Conservation (phyloP, 495 filamentous ascomycete species). For the Hypoxylon rickii region DNA sequence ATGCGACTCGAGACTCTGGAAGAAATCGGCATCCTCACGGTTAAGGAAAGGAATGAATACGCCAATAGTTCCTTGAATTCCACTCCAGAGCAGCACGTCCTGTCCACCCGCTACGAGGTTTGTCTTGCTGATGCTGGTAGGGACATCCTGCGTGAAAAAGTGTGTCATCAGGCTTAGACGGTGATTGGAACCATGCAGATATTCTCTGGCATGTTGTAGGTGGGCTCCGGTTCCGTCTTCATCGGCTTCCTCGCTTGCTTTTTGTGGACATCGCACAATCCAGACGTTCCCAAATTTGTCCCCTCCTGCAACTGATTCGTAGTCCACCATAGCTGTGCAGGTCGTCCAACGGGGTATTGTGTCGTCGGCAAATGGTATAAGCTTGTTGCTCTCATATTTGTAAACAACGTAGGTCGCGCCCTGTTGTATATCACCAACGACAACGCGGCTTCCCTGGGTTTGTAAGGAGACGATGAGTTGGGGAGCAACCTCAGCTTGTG, state of each 20-base stretch:
- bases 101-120: constrained; percentile 89
- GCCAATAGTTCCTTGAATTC: constrained; percentile 90
- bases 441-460: constrained; percentile 88
- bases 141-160: constrained; percentile 89
- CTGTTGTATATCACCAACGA: constrained; percentile 90
- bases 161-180: constrained; percentile 83
- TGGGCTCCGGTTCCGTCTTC: constrained; percentile 91
- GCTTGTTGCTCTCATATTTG: constrained; percentile 85
- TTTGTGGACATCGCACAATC: constrained; percentile 85
- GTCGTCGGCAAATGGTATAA: constrained; percentile 94
- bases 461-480: constrained; percentile 84
- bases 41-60: constrained; percentile 87
- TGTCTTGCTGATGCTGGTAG: constrained; percentile 86
- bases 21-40: constrained; percentile 95
- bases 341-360: constrained; percentile 86
- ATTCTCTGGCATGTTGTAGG: constrained; percentile 82
- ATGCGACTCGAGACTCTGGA: constrained; percentile 88
- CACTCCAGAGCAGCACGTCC: constrained; percentile 90
- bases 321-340: constrained; percentile 90
- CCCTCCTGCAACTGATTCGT: constrained; percentile 92
- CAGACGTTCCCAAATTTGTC: constrained; percentile 98
- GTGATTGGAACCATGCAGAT: constrained; percentile 86
- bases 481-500: constrained; percentile 77
- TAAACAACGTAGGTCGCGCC: constrained; percentile 90
- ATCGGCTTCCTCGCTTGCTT: constrained; percentile 84